Evolutionary conservation across 176 grass and related monocot genomes (phyloP), one percentile per base, ranked within the genome.

Genomic region (Pharus latifolius): DNA sequence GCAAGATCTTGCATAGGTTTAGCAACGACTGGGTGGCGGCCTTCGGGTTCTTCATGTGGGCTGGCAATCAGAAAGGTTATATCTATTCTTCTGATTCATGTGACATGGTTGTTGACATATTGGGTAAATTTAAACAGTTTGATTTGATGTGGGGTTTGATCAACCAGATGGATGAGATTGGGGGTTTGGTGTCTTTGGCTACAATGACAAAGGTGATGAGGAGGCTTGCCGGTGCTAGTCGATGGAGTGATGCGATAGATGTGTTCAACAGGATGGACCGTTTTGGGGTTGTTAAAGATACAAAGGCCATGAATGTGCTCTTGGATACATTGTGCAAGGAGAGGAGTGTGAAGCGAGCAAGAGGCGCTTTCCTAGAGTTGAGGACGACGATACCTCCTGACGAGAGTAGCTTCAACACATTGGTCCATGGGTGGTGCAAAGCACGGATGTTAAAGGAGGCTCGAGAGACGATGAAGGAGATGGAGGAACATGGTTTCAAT

Each of bases 21-120:
- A 68, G 74, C 70, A 91, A 87, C n/a, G 81, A 96, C 19, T 96
- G 87, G 91, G 69, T 91, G 56, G 49, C 78, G 0, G 83, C 81
- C 0, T 91, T 85, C 56, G 91, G 91, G 56, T 96, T 96, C 84
- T 96, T 96, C 69, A 80, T 85, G 81, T 96, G 91, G 91, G 84
- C 87, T 0, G 40, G 48, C 56, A 11, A 69, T 63, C 91, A 85
- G 72, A 69, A 19, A 40, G 78, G 78, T 22, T 85, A 85, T 55
- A 67, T 65, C 23, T 87, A 85, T 38, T 70, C 52, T 40, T 53
- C 81, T 3, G 63, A 85, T 77, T 80, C 81, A 18, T 96, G 70
- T 31, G 58, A 96, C 59, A 44, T 43, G 35, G 85, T 96, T 81
- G 84, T 91, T 15, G 91, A 96, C 56, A 80, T 88, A 57, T 49